phyloP scores from a whole-genome alignment of 495 filamentous ascomycete genomes.

The Neurospora sp. region DNA sequence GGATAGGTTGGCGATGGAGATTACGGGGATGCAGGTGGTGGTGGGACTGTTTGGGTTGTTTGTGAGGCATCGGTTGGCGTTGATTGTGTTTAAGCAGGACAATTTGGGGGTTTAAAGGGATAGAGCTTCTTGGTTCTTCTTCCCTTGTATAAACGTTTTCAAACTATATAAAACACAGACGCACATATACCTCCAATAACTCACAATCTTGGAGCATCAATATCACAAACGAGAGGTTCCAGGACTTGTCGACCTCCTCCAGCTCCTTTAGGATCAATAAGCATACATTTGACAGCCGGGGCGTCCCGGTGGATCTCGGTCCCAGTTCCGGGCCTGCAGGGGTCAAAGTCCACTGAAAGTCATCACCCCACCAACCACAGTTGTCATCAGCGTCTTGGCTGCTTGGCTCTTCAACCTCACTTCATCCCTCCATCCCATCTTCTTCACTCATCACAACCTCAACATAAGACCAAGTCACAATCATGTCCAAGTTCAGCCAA shows the following conservation, averaged over 20 bases:
- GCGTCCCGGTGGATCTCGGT: background rate
- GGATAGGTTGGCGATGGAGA: constrained; percentile 65
- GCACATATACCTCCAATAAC: background rate
- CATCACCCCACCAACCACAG: background rate
- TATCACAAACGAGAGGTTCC: background rate
- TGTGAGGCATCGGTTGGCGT: constrained; percentile 71
- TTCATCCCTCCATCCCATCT: background rate
- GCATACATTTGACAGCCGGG: background rate
- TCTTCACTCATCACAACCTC: background rate
- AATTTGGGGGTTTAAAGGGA: constrained; percentile 43
- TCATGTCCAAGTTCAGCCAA: constrained; percentile 14
- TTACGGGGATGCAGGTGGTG: constrained; percentile 61
- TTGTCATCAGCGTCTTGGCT: background rate
- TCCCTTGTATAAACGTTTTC: background rate
- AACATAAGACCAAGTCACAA: background rate
- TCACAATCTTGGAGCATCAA: background rate
- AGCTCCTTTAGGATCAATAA: background rate
- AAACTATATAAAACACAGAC: background rate
- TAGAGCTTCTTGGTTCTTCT: background rate
- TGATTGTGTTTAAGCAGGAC: constrained; percentile 77
- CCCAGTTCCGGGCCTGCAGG: background rate
- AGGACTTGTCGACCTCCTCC: background rate
- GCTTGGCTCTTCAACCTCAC: background rate
- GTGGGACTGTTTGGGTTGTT: constrained; percentile 76
- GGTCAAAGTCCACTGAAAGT: background rate